These are phyloP conservation scores for Aristolochia californica DNA, from an alignment of 164 flowering plant species.

Conservation along the genomic window DNA sequence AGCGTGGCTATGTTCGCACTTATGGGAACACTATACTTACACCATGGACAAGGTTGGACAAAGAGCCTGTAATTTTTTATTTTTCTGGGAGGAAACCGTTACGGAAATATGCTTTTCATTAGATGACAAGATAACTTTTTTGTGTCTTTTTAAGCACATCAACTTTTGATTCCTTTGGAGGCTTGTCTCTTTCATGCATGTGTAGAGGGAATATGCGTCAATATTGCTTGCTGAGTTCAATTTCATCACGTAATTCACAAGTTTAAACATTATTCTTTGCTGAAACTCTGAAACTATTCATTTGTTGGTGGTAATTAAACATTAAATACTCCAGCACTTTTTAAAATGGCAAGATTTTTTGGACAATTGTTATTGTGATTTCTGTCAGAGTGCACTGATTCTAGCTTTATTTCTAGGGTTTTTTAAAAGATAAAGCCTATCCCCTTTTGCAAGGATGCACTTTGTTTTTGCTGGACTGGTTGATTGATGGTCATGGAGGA, in stretches of 20 bases:
- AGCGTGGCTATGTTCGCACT: conserved; percentile 93
- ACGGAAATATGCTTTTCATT: neutral
- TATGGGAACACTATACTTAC: conserved; percentile 86
- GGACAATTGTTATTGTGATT: too few species aligned
- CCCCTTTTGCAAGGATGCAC: conserved; percentile 77
- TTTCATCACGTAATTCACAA: too few species aligned
- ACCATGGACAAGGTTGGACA: conserved; percentile 75
- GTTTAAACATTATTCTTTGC: too few species aligned
- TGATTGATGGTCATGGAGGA: conserved; percentile 64
- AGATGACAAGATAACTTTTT: neutral
- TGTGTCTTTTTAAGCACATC: neutral
- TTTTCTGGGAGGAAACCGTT: neutral
- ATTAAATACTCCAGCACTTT: too few species aligned
- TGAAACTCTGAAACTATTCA: too few species aligned
- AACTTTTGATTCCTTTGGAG: too few species aligned
- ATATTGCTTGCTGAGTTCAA: too few species aligned
- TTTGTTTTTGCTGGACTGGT: conserved; percentile 81
- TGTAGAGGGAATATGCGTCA: too few species aligned
- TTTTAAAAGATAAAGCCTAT: conserved; percentile 66
- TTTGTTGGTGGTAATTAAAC: too few species aligned
- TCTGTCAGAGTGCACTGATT: neutral
- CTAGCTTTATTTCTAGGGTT: conserved; percentile 11
- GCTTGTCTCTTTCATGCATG: too few species aligned
- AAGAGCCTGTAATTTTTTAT: neutral
- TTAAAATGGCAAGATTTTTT: too few species aligned